Percentiles rank a stretch among this genome's conserved stretches.
phyloP scores from a whole-genome alignment of 2,329 filamentous ascomycete species.

The Malbranchea cinnamomea region DNA sequence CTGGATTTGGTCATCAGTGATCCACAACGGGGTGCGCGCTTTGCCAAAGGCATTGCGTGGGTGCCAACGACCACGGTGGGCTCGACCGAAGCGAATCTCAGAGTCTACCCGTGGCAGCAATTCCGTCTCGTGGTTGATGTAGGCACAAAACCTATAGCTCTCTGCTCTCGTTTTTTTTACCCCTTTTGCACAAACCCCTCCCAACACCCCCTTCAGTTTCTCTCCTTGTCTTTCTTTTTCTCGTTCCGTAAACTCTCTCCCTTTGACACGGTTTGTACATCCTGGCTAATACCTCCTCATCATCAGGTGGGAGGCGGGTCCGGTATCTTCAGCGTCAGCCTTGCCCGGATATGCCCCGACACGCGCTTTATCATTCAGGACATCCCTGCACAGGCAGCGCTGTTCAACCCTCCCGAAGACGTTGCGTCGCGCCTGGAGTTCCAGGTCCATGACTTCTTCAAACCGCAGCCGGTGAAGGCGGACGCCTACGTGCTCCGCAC shows the following conservation, averaged over 20 bases:
- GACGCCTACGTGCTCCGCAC: slow-evolving; percentile 15
- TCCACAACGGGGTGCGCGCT: neutral
- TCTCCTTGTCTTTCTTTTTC: too few species aligned
- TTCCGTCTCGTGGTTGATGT: neutral
- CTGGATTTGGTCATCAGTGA: neutral
- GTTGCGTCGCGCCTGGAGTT: too few species aligned
- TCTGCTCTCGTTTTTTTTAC: neutral
- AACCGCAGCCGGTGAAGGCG: slow-evolving; percentile 15
- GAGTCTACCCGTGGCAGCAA: neutral
- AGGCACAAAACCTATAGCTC: neutral
- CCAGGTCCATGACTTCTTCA: slow-evolving; percentile 19
- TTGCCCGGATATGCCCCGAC: too few species aligned
- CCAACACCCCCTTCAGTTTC: too few species aligned
- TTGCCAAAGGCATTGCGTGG: neutral
- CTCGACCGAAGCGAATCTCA: slow-evolving; percentile 1
- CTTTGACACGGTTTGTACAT: too few species aligned
- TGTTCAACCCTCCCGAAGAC: slow-evolving; percentile 8
- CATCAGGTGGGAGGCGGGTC: too few species aligned
- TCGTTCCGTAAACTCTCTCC: too few species aligned
- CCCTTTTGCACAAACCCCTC: too few species aligned
- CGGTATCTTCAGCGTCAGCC: too few species aligned
- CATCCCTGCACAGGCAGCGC: slow-evolving; percentile 13
- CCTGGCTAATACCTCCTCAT: too few species aligned
- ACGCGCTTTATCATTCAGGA: slow-evolving; percentile 23
- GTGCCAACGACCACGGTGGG: neutral